Evolutionary conservation across 495 filamentous ascomycete species (phyloP).

Genomic region (Copromyces sp.): DNA sequence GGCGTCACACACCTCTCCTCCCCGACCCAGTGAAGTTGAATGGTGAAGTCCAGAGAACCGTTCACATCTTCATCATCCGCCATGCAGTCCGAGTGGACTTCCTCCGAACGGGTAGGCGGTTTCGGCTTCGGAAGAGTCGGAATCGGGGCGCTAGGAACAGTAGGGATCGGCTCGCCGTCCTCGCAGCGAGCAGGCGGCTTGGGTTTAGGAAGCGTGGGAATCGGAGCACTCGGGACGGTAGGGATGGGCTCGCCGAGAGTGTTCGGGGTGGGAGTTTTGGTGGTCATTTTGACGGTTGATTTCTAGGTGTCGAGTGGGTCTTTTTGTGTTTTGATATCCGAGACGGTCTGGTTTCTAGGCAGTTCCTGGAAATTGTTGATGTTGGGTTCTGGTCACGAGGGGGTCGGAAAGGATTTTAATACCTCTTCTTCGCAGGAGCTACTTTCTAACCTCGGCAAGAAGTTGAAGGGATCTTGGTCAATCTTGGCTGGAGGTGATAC

Average conservation of each 20-base stretch:
- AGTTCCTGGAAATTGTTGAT: neutral
- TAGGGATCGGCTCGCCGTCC: neutral
- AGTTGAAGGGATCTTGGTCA: neutral
- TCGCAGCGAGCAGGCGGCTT: neutral
- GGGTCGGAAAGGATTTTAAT: neutral
- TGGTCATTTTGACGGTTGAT: neutral
- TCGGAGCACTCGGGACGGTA: neutral
- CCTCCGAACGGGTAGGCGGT: neutral
- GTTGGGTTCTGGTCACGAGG: neutral
- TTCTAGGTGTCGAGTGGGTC: neutral
- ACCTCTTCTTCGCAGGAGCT: neutral
- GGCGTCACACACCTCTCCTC: neutral
- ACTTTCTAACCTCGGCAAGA: neutral
- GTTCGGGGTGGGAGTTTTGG: neutral
- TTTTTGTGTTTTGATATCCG: neutral
- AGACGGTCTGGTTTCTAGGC: neutral
- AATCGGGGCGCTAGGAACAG: neutral
- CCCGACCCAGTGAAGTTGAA: neutral
- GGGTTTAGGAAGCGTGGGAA: neutral
- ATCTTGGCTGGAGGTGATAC: neutral
- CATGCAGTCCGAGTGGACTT: neutral
- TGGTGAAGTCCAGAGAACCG: neutral
- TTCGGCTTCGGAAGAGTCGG: neutral
- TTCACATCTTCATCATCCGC: neutral
- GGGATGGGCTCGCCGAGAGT: neutral